phyloP scores from a whole-genome alignment of 1,284 basidiomycete species.

The Pseudozyma sp. region DNA sequence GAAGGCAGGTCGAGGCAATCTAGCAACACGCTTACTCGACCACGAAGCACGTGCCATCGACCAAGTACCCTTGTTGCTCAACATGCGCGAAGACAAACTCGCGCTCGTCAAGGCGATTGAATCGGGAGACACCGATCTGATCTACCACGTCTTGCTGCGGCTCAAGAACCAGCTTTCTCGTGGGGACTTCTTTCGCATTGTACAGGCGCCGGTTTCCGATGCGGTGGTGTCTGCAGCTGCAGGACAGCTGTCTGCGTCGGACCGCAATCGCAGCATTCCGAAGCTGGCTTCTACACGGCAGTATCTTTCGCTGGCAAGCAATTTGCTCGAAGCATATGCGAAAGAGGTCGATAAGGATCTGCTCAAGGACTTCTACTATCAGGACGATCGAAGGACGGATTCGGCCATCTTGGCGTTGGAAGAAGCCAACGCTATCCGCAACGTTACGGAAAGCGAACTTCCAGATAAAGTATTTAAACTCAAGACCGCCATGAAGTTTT shows the following conservation, averaged over 20 bases:
- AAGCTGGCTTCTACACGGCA: constrained; percentile 39
- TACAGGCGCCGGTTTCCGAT: constrained; percentile 74
- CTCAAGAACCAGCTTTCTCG: constrained; percentile 81
- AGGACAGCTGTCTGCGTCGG: background rate
- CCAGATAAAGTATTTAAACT: constrained; percentile 76
- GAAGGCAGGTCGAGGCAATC: constrained; percentile 84
- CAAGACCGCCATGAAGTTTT: constrained; percentile 87
- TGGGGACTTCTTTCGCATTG: constrained; percentile 92
- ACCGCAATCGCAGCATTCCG: constrained; percentile 9
- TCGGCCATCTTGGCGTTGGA: constrained; percentile 87
- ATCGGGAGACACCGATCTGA: constrained; percentile 92
- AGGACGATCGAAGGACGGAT: constrained; percentile 93
- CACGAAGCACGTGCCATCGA: constrained; percentile 89
- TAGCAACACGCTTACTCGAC: constrained; percentile 94
- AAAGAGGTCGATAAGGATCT: constrained; percentile 79
- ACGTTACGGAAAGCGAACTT: constrained; percentile 29
- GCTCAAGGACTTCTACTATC: constrained; percentile 95
- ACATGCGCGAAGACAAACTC: constrained; percentile 92
- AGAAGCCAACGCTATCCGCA: constrained; percentile 70
- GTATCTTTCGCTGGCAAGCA: constrained; percentile 56
- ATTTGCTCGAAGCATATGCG: constrained; percentile 65
- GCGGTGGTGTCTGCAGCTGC: constrained; percentile 11
- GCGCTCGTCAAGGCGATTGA: constrained; percentile 91
- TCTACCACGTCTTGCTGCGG: constrained; percentile 52
- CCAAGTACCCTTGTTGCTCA: constrained; percentile 89